Evolutionary conservation across 2,329 filamentous ascomycete genomes (phyloP), one percentile per base, ranked within the genome.

Genomic region (Penicillium oxalicum): DNA sequence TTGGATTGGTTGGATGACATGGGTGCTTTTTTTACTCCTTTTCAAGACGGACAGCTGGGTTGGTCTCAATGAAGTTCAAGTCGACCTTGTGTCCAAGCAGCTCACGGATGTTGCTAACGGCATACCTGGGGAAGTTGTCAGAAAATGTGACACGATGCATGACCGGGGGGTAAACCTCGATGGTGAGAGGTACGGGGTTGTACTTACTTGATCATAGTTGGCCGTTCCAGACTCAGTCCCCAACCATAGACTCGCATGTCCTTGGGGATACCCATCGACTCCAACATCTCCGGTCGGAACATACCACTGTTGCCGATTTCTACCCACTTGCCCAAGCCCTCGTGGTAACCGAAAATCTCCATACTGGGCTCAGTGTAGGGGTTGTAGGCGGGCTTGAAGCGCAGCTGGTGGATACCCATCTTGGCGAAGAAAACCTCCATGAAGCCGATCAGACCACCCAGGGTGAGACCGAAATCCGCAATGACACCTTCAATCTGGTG

Each of bases 401-500:
- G 86, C 56, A 98, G 80, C 62, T 82, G 77, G 54, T 81, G 77
- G 59, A 98, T 89, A 58, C 93, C 91, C 86, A 97, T 95, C 77
- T 95, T 95, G 55, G 77, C 79, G 72, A 97, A 98, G 83, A 98
- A 97, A 63, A 89, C 84, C 63, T 91, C 86, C 80, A 97, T 91
- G 76, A 97, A 88, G 73, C 82, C 88, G 78, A 96, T 95, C 50
- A 97, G 77, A 40, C 91, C 93, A 58, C 93, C 93, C 13, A 97
- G 80, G 0, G 91, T 94, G 54, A 98, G 78, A 33, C 86, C 87
- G 69, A 95, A 97, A 72, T 98, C 93, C 26, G 93, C 93, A 72
- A 98, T 97, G 44, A 98, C 91, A 71, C 93, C 93, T 73, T 98
- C 93, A 32, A 97, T 88, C 69, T 98, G 93, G 74, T 98, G 93